Evolutionary conservation across 1,139 yeast genomes (phyloP).

Genomic region (Debaryomyces psychrophilus): DNA sequence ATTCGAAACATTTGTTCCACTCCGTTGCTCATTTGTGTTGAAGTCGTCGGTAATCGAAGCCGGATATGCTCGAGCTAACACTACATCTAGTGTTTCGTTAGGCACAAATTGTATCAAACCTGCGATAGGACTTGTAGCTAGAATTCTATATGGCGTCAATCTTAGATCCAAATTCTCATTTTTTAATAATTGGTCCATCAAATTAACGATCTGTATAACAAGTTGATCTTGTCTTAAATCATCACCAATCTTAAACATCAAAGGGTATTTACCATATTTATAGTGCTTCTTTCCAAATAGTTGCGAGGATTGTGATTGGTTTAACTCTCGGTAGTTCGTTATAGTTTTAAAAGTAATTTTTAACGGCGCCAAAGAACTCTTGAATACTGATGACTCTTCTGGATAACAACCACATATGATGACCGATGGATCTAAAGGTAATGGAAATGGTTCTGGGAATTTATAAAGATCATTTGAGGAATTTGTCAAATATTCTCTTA

Average conservation of each 20-base stretch:
- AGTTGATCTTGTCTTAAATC: slow-evolving; percentile 95
- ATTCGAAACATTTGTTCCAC: slow-evolving; percentile 5
- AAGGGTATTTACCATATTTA: slow-evolving; percentile 63
- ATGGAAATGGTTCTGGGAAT: slow-evolving; percentile 56
- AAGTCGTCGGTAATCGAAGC: slow-evolving; percentile 13
- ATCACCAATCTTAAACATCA: slow-evolving; percentile 95
- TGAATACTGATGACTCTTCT: slow-evolving; percentile 82
- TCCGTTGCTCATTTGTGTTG: background rate
- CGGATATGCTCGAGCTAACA: slow-evolving; percentile 65
- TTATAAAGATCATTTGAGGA: slow-evolving; percentile 44
- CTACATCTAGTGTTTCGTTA: slow-evolving; percentile 85
- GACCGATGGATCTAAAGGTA: slow-evolving; percentile 74
- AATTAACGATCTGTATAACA: slow-evolving; percentile 84
- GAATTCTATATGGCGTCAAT: slow-evolving; percentile 84
- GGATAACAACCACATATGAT: slow-evolving; percentile 76
- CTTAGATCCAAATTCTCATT: slow-evolving; percentile 89
- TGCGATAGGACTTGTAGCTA: slow-evolving; percentile 88
- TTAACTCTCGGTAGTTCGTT: slow-evolving; percentile 20
- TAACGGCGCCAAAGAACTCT: slow-evolving; percentile 86
- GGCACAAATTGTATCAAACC: slow-evolving; percentile 94
- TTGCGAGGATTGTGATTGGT: slow-evolving; percentile 26
- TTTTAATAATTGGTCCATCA: slow-evolving; percentile 87
- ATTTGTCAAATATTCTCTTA: slow-evolving; percentile 45
- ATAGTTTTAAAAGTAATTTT: slow-evolving; percentile 76
- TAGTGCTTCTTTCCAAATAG: slow-evolving; percentile 38